Percentiles rank a stretch among this genome's conserved stretches.
Evolutionary conservation across 805 yeast species (phyloP).

Genomic region (Blastobotrys chiropterorum): DNA sequence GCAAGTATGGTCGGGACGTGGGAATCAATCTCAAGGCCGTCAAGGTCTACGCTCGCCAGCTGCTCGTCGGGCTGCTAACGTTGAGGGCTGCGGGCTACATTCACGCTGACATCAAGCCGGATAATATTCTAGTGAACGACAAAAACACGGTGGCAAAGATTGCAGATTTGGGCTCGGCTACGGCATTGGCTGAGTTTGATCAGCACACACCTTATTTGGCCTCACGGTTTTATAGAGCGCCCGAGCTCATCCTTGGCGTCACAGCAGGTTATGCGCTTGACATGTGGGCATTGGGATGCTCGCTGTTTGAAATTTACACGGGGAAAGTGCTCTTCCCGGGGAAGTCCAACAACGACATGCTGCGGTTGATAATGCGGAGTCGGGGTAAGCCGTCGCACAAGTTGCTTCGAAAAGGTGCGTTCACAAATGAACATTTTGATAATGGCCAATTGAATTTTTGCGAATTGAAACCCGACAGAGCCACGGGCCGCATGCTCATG

Average conservation of each 20-base stretch:
- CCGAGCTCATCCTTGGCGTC: constrained; percentile 67
- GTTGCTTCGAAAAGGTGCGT: constrained; percentile 25
- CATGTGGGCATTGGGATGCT: constrained; percentile 95
- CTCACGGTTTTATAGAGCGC: constrained; percentile 73
- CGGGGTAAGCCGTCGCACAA: constrained; percentile 29
- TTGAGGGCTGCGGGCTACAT: constrained; percentile 66
- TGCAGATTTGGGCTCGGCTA: constrained; percentile 88
- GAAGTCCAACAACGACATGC: constrained; percentile 70
- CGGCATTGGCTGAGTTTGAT: constrained; percentile 14
- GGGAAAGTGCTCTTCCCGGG: constrained; percentile 90
- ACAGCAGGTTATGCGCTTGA: constrained; percentile 61
- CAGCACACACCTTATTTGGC: constrained; percentile 29
- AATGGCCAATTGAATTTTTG: constrained; percentile 23
- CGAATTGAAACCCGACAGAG: constrained; percentile 18
- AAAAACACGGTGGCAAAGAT: constrained; percentile 65
- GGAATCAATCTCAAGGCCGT: constrained; percentile 71
- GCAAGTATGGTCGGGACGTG: constrained; percentile 78
- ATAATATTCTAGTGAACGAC: constrained; percentile 66
- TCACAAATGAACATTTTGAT: constrained; percentile 26
- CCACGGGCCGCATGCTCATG: too few species aligned
- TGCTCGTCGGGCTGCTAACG: constrained; percentile 62
- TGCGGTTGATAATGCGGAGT: constrained; percentile 27
- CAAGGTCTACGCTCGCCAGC: constrained; percentile 60
- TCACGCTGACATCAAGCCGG: constrained; percentile 91
- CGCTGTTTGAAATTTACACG: constrained; percentile 86